phyloP scores from a whole-genome alignment of 768 basidiomycete genomes.

The Lactarius deliciosus region DNA sequence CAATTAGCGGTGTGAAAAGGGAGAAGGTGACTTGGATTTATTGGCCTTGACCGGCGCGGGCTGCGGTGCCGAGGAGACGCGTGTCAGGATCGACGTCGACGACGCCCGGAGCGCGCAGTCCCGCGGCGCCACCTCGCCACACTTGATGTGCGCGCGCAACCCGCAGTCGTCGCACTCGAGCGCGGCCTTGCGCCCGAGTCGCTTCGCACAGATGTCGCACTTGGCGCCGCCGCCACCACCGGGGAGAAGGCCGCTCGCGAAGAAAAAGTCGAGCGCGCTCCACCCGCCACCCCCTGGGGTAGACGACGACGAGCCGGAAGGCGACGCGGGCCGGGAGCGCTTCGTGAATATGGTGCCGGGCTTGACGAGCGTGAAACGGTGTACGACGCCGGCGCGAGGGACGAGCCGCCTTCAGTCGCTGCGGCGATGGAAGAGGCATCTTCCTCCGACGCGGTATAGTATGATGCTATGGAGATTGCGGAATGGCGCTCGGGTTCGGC shows the following conservation, averaged over 20 bases:
- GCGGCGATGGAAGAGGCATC: constrained; percentile 48
- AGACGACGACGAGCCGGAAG: constrained; percentile 28
- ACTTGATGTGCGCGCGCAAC: constrained; percentile 81
- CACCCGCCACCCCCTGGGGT: constrained; percentile 46
- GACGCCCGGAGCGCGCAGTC: constrained; percentile 62
- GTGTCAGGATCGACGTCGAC: constrained; percentile 2
- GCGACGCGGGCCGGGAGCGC: constrained; percentile 33
- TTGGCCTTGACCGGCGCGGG: constrained; percentile 7
- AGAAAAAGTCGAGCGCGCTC: constrained; percentile 79
- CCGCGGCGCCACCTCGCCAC: constrained; percentile 76
- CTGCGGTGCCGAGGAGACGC: constrained; percentile 5
- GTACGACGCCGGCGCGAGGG: constrained; percentile 55
- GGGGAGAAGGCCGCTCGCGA: constrained; percentile 62
- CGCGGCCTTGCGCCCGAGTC: constrained; percentile 83
- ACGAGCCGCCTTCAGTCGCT: constrained; percentile 76
- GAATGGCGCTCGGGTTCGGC: constrained; percentile 28
- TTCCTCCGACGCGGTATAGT: constrained; percentile 58
- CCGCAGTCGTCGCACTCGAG: constrained; percentile 90
- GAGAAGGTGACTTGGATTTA: constrained; percentile 15
- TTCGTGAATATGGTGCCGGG: constrained; percentile 58
- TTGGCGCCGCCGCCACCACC: constrained; percentile 48
- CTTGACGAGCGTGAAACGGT: constrained; percentile 85
- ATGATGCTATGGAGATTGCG: constrained; percentile 41
- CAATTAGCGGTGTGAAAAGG: constrained; percentile 11
- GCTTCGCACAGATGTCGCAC: constrained; percentile 80